Evolutionary conservation across 257 asterid genomes (phyloP).

Genomic region (Solanum raphanifolium): DNA sequence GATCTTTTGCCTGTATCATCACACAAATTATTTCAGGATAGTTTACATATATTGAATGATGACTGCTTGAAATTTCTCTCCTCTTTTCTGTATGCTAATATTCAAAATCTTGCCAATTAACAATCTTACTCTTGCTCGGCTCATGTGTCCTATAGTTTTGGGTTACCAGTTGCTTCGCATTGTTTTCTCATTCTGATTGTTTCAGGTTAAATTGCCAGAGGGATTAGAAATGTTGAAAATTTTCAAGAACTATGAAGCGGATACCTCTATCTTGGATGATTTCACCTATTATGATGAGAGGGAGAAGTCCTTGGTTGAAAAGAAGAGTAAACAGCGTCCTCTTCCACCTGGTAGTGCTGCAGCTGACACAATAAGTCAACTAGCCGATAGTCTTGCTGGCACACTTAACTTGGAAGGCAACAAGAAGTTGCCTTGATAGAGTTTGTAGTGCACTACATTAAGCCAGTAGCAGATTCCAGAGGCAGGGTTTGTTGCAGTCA

Average conservation of each 20-base stretch:
- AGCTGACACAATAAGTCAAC: constrained; percentile 60
- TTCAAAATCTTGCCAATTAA: not conserved
- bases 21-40: not conserved
- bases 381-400: constrained; percentile 60
- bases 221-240: constrained; percentile 88
- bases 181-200: not conserved
- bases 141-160: not conserved
- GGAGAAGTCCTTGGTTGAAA: constrained; percentile 64
- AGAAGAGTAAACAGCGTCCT: constrained; percentile 72
- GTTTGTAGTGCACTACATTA: constrained; percentile 17
- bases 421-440: constrained; percentile 40
- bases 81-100: not conserved
- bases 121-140: not conserved
- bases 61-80: not conserved
- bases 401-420: constrained; percentile 56
- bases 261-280: constrained; percentile 88
- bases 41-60: not conserved
- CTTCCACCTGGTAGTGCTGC: constrained; percentile 33
- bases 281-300: constrained; percentile 80
- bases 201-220: constrained; percentile 81
- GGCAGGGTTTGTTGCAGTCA: constrained; percentile 10
- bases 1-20: not conserved
- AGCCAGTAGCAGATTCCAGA: constrained; percentile 17
- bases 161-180: not conserved
- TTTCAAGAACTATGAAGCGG: constrained; percentile 75